Evolutionary conservation across 2,329 filamentous ascomycete species (phyloP), one percentile per base, ranked within the genome.

Genomic region (Pseudofabraea citricarpa): DNA sequence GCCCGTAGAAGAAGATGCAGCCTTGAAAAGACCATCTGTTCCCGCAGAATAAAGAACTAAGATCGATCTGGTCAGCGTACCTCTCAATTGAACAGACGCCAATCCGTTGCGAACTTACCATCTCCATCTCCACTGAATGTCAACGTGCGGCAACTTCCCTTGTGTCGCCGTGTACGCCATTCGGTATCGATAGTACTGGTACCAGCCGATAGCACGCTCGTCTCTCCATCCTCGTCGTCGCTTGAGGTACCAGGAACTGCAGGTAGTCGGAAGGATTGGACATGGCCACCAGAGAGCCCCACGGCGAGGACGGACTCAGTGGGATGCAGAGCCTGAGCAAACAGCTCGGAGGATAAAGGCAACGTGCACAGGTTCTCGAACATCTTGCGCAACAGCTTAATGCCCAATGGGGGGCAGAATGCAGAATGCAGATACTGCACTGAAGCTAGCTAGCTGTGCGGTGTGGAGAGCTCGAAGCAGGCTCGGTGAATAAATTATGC

Each of bases 151-250:
- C 91, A 97, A 73, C 90, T 96, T 10, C 90, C 91, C 71, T 95
- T 95, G 69, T 98, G 93, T 48, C 93, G 77, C 54, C 83, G 76
- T 5, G 93, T 97, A 56, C 80, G 79, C 93, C 93, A 98, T 47
- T 83, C 70, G 0, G 84, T 88, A 54, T 90, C 86, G 50, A 97
- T 86, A 44, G 83, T 79, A 33, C 83, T 85, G 50, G 77, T 85
- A 9, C 88, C 89, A 56, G 74, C 69, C 16, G 71, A 77, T 18
- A 75, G 43, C 2, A 73, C 65, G 51, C 71, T 79, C 36, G 66
- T 64, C 43, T 76, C 70, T 3, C 49, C 64, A 31, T 78, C 75
- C 21, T 77, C 74, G 31, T 72, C 70, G 15, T 76, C 75, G 15
- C 66, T 67, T 24, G 70, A 66, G 29, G 70, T 70, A 32, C 67